Evolutionary conservation across 2,329 filamentous ascomycete genomes (phyloP), one percentile per base, ranked within the genome.

Genomic region (Exophiala phaeomuriformis): DNA sequence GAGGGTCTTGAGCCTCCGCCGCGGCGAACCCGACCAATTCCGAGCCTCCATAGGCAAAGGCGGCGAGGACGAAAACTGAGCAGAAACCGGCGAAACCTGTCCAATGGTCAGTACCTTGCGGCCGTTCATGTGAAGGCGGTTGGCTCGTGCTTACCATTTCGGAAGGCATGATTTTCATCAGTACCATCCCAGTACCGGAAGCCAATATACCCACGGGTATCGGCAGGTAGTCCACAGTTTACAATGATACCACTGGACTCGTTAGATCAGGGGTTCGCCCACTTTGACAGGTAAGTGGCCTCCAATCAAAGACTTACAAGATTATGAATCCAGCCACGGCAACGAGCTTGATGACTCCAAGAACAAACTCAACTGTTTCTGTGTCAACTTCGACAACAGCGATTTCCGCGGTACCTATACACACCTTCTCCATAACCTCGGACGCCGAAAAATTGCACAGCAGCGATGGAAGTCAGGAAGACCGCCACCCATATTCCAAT

Each of bases 261-360:
- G 19, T 19, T 19, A 19, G 19, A 19, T 19, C 19, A 19, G 19
- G 19, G 19, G 19, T 19, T 19, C 19, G 19, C 19, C 19, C 19
- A 19, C 19, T 19, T 19, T 19, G 19, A 19, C 19, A 19, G 19
- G 19, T 19, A 19, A 19, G 19, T 19, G 19, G 19, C 19, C 2
- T 19, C 19, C 19, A 19, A 19, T 1, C 19, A 19, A 19, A 19
- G 19, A 19, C 19, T 19, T 19, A 19, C 19, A 95, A 81, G 47
- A 96, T 82, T 61, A 95, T 91, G 71, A 94, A 95, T 45, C 87
- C 88, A 60, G 95, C 84, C 4, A 95, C 83, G 32, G 90, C 89
- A 44, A 85, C 76, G 48, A 96, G 82, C 68, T 96, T 96, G 72
- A 96, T 75, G 46, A 90, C 81, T 33, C 88, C 85, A 65, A 95